A percentile compares a stretch with the other conserved stretches of the same genome.
Conservation (phyloP, 2,329 filamentous ascomycete genomes). For the Pezizomycotina sp. region DNA sequence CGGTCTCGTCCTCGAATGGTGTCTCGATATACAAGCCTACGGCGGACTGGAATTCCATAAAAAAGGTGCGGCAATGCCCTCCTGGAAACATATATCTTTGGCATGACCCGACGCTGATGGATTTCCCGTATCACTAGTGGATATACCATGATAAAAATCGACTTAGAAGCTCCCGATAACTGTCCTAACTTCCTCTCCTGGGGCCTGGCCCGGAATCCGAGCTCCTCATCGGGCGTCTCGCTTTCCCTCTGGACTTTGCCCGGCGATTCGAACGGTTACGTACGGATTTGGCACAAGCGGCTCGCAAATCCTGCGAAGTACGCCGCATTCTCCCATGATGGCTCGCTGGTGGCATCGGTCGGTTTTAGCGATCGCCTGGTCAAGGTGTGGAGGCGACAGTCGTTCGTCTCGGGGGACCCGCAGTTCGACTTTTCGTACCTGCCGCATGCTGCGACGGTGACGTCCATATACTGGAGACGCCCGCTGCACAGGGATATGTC, state of each 20-base stretch:
- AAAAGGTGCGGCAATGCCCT: too few relatives aligned
- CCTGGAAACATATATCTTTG: too few relatives aligned
- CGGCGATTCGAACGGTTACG: slow-evolving; percentile 29
- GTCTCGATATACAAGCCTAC: too few relatives aligned
- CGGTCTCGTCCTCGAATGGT: too few relatives aligned
- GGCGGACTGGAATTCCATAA: too few relatives aligned
- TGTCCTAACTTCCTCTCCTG: slow-evolving; percentile 55
- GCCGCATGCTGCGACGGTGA: slow-evolving; percentile 66
- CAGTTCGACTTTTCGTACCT: slow-evolving; percentile 85
- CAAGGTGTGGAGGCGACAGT: slow-evolving; percentile 81
- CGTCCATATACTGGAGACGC: slow-evolving; percentile 68
- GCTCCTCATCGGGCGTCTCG: slow-evolving; percentile 57
- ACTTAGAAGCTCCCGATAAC: slow-evolving; percentile 37
- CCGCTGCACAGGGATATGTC: slow-evolving; percentile 62
- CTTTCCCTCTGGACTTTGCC: slow-evolving; percentile 47
- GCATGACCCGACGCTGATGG: too few relatives aligned
- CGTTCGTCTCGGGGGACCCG: slow-evolving; percentile 66
- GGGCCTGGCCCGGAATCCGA: slow-evolving; percentile 65
- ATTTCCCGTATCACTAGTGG: slow-evolving; percentile 41
- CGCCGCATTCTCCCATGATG: slow-evolving; percentile 71
- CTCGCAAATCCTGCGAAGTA: slow-evolving; percentile 59
- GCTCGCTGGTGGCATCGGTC: slow-evolving; percentile 67
- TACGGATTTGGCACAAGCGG: slow-evolving; percentile 54
- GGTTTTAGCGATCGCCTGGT: slow-evolving; percentile 64
- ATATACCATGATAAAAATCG: slow-evolving; percentile 39